Evolutionary conservation across 192 early-diverging fungal genomes (phyloP).

Genomic region (Backusella macrospora): DNA sequence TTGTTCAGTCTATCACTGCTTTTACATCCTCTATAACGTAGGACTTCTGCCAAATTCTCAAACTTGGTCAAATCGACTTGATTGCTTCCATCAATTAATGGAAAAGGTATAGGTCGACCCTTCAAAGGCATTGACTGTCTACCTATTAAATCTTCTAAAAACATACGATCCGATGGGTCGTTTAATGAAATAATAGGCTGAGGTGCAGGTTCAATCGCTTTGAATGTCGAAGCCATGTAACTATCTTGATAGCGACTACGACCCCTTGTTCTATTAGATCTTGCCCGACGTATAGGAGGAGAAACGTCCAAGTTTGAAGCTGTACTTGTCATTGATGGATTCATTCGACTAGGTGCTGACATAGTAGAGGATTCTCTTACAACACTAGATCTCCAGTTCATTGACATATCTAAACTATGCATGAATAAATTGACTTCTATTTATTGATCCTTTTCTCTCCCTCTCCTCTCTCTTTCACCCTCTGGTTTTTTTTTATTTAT

Average conservation of each 20-base stretch:
- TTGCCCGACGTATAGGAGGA: background rate
- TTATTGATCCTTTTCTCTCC: background rate
- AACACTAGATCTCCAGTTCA: background rate
- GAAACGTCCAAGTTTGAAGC: background rate
- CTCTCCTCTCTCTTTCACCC: background rate
- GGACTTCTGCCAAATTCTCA: conserved; percentile 64
- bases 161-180: conserved; percentile 24
- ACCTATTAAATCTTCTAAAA: conserved; percentile 47
- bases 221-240: conserved; percentile 37
- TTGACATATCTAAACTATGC: background rate
- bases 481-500: background rate
- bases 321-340: background rate
- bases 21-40: conserved; percentile 63
- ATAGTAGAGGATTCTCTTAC: conserved; percentile 18
- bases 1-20: conserved; percentile 45
- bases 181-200: conserved; percentile 21
- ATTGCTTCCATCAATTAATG: conserved; percentile 36
- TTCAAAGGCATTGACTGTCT: conserved; percentile 58
- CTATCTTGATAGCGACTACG: conserved; percentile 34
- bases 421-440: conserved; percentile 10
- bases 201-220: conserved; percentile 39
- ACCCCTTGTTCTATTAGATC: background rate
- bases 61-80: conserved; percentile 55
- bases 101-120: conserved; percentile 47
- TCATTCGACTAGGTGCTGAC: conserved; percentile 18